phyloP scores from a whole-genome alignment of 2,329 filamentous ascomycete species.

The Epichloe aotearoae region DNA sequence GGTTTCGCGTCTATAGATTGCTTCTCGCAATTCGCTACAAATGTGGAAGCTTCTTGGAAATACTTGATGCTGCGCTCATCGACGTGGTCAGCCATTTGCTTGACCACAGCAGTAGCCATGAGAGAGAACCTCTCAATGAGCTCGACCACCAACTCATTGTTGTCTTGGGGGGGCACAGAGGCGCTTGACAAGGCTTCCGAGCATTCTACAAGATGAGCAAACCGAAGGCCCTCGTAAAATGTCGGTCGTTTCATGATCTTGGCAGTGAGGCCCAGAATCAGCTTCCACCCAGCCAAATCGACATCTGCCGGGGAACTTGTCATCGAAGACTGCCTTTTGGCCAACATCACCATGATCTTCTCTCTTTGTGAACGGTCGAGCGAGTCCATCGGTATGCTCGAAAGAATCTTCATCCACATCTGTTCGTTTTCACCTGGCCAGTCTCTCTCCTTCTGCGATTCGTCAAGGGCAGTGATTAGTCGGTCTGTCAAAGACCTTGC shows the following conservation, averaged over 20 bases:
- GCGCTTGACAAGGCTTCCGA: constrained; percentile 20
- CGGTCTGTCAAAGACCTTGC: constrained; percentile 19
- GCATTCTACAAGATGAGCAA: constrained; percentile 21
- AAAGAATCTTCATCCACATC: constrained; percentile 20
- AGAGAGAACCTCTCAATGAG: constrained; percentile 19
- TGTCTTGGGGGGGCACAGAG: constrained; percentile 10
- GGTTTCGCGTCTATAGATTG: not conserved
- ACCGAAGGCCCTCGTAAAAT: constrained; percentile 35
- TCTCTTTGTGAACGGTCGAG: constrained; percentile 32
- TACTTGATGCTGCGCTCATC: constrained; percentile 30
- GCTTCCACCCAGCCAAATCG: constrained; percentile 19
- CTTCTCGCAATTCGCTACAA: constrained; percentile 14
- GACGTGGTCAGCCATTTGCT: constrained; percentile 30
- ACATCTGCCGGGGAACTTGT: constrained; percentile 14
- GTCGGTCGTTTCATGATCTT: constrained; percentile 39
- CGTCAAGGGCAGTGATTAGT: constrained; percentile 16
- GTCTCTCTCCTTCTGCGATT: constrained; percentile 16
- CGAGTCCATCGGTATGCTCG: constrained; percentile 23
- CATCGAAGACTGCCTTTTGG: constrained; percentile 14
- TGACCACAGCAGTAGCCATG: constrained; percentile 21
- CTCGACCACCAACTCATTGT: constrained; percentile 17
- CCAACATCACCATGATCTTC: constrained; percentile 24
- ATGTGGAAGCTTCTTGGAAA: constrained; percentile 17
- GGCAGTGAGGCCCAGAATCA: constrained; percentile 30
- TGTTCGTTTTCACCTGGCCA: constrained; percentile 18